These are phyloP conservation scores for Tulasnella calospora DNA, from an alignment of 768 basidiomycete genomes.

Conservation along the genomic window DNA sequence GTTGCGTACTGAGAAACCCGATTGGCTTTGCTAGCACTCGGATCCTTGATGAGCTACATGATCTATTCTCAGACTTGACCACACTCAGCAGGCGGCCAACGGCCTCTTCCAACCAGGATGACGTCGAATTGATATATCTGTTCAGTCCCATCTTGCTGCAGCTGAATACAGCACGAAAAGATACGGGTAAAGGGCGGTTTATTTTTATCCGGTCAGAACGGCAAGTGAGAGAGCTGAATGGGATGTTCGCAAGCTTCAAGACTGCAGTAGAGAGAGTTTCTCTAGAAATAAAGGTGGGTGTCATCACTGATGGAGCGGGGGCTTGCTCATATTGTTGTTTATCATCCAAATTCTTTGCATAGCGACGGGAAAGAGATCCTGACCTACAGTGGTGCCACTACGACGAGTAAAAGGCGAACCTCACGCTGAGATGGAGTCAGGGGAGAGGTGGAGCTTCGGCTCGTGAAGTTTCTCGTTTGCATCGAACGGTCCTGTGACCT, in stretches of 20 bases:
- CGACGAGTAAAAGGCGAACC: no score
- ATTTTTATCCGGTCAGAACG: background rate
- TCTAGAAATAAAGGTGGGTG: background rate
- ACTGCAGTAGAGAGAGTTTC: background rate
- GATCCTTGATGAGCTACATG: no score
- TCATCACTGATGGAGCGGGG: background rate
- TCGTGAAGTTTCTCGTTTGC: no score
- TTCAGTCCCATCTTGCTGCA: background rate
- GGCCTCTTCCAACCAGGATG: background rate
- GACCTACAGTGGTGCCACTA: background rate
- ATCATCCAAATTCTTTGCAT: background rate
- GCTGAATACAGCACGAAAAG: background rate
- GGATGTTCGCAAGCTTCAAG: background rate
- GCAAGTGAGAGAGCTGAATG: background rate
- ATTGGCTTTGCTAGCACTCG: background rate
- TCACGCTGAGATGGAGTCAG: background rate
- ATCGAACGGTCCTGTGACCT: no score
- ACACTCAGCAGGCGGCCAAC: background rate
- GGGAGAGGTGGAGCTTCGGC: no score
- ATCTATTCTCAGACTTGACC: background rate
- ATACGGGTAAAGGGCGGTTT: no score
- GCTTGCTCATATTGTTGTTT: background rate
- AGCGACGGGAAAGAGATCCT: background rate
- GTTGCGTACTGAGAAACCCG: background rate
- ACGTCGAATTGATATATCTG: background rate